A percentile compares a stretch with the other conserved stretches of the same genome.
Evolutionary conservation across 306 rosid genomes (phyloP).

Genomic region (Elaeagnus macrophylla): DNA sequence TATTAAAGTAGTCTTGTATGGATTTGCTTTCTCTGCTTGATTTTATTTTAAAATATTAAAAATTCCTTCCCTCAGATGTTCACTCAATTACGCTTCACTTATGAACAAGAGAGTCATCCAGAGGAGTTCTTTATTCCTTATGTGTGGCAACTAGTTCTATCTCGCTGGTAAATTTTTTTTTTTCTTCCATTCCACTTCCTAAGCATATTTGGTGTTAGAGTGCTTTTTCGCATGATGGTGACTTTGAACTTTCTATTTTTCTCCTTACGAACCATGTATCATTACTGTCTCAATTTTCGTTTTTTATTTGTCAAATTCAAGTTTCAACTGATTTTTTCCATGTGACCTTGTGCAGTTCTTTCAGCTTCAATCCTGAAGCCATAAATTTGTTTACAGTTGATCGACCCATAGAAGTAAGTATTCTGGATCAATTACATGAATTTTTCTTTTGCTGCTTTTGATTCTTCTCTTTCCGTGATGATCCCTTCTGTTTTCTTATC

Average conservation of each 20-base stretch:
- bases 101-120: conserved; percentile 96
- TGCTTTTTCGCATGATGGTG: not conserved
- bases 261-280: not conserved
- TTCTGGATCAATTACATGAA: no score
- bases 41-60: not conserved
- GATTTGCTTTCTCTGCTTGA: not conserved
- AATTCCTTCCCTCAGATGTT: conserved; percentile 58
- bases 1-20: conserved; percentile 9
- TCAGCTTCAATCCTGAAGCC: conserved; percentile 59
- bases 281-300: not conserved
- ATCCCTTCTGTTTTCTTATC: no score
- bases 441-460: no score
- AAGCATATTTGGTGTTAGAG: no score
- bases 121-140: conserved; percentile 97
- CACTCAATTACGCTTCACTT: conserved; percentile 90
- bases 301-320: not conserved
- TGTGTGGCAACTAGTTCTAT: conserved; percentile 87
- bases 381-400: conserved; percentile 36
- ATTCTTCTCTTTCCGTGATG: no score
- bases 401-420: no score
- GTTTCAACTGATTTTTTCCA: not conserved
- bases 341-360: conserved; percentile 44
- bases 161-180: conserved; percentile 58
- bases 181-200: conserved; percentile 13
- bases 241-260: not conserved